phyloP scores from a whole-genome alignment of 352 stramenopile species.

The Pythium sp. region DNA sequence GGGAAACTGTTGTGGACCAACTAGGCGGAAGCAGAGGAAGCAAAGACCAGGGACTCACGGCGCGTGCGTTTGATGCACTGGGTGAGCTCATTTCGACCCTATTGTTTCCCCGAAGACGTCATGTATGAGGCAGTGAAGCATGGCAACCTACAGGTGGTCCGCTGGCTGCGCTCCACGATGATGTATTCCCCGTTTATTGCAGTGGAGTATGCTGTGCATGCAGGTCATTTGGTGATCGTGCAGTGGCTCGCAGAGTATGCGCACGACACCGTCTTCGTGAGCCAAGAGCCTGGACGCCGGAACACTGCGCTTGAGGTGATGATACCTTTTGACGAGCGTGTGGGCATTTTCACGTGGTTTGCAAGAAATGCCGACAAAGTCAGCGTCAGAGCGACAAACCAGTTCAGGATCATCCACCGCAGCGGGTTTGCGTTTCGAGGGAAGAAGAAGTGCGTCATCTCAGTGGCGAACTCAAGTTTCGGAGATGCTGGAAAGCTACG shows the following conservation, averaged over 20 bases:
- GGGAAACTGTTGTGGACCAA: background rate
- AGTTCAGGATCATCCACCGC: background rate
- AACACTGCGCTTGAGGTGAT: background rate
- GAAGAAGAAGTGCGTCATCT: background rate
- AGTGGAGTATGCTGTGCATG: background rate
- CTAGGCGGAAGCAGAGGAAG: background rate
- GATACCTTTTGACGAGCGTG: background rate
- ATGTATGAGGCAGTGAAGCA: background rate
- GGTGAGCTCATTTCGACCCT: background rate
- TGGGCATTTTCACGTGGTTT: constrained; percentile 1
- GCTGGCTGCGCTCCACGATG: constrained; percentile 2
- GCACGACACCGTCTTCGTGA: background rate
- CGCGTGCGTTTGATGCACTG: background rate
- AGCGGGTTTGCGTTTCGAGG: background rate
- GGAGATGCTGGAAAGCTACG: background rate
- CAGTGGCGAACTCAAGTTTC: background rate
- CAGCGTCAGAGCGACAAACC: background rate
- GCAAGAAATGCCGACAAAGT: background rate
- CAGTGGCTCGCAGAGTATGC: constrained; percentile 3
- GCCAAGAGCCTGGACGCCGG: too few relatives aligned
- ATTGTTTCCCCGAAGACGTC: background rate
- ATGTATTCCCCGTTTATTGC: background rate
- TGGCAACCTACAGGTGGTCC: background rate
- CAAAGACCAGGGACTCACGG: background rate
- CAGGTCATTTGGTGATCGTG: background rate